phyloP scores from a whole-genome alignment of 495 filamentous ascomycete genomes.

The Penicillium canescens region DNA sequence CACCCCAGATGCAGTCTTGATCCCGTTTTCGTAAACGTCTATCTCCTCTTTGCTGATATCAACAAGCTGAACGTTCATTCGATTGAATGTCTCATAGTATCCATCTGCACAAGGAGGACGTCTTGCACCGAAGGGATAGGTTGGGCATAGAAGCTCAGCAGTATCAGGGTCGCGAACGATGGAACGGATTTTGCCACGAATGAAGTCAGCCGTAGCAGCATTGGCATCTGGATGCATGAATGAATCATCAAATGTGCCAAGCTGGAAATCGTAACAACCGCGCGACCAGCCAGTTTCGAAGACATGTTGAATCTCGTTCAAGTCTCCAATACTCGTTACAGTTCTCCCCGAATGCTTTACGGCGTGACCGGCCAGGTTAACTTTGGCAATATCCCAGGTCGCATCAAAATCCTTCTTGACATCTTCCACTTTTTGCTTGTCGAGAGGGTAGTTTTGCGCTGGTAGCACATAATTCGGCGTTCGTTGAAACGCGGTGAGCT shows the following conservation, averaged over 20 bases:
- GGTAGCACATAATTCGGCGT: conserved; percentile 49
- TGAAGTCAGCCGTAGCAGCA: conserved; percentile 20
- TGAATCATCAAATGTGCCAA: conserved; percentile 24
- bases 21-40: no score
- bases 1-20: no score
- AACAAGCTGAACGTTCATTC: conserved; percentile 15
- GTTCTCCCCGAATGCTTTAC: conserved; percentile 2
- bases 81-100: conserved; percentile 35
- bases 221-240: conserved; percentile 17
- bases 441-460: conserved; percentile 22
- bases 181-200: conserved; percentile 18
- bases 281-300: conserved; percentile 21
- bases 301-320: conserved; percentile 12
- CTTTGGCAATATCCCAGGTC: conserved; percentile 9
- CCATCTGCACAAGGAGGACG: conserved; percentile 15
- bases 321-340: neutral
- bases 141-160: conserved; percentile 12
- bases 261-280: conserved; percentile 27
- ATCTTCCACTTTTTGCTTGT: neutral
- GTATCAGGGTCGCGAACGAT: conserved; percentile 21
- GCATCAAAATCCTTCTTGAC: neutral
- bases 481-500: conserved; percentile 47
- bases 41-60: neutral
- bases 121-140: conserved; percentile 9
- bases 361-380: conserved; percentile 7